Evolutionary conservation across 2,329 filamentous ascomycete species (phyloP).

Genomic region (Cercospora zeae-maydis): DNA sequence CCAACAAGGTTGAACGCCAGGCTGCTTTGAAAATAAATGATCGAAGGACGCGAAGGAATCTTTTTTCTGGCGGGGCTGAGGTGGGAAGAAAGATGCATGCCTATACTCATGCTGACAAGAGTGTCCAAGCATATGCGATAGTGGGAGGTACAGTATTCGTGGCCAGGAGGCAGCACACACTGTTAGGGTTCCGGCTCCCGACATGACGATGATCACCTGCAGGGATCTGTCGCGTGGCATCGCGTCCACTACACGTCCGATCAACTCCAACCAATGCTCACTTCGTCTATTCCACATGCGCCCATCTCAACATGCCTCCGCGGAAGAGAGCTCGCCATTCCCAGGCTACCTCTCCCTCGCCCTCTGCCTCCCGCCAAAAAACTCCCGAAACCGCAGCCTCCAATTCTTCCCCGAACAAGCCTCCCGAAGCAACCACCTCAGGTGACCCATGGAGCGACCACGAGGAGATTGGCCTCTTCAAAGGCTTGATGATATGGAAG

Average conservation of each 20-base stretch:
- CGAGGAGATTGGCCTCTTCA: conserved; percentile 88
- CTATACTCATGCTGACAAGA: too few relatives aligned
- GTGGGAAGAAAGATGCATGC: too few relatives aligned
- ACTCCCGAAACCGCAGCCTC: conserved; percentile 30
- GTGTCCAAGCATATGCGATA: too few relatives aligned
- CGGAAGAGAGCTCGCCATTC: conserved; percentile 62
- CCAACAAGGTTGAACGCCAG: too few relatives aligned
- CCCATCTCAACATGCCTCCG: conserved; percentile 56
- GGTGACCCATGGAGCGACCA: conserved; percentile 90
- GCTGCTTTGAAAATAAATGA: too few relatives aligned
- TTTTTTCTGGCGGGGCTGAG: too few relatives aligned
- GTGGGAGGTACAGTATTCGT: too few relatives aligned
- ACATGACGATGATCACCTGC: conserved; percentile 1
- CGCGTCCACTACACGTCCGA: background rate
- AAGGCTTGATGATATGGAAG: conserved; percentile 90
- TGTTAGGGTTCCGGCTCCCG: background rate
- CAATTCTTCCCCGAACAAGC: conserved; percentile 32
- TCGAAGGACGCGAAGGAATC: too few relatives aligned
- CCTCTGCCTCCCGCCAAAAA: conserved; percentile 40
- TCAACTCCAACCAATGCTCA: background rate
- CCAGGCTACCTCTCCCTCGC: conserved; percentile 55
- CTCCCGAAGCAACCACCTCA: background rate
- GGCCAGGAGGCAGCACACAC: too few relatives aligned
- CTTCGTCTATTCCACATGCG: background rate
- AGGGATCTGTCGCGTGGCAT: conserved; percentile 5